Base-by-base conservation (phyloP, 495 filamentous ascomycete genomes). In the Melanomma pulvis-pyrius region DNA sequence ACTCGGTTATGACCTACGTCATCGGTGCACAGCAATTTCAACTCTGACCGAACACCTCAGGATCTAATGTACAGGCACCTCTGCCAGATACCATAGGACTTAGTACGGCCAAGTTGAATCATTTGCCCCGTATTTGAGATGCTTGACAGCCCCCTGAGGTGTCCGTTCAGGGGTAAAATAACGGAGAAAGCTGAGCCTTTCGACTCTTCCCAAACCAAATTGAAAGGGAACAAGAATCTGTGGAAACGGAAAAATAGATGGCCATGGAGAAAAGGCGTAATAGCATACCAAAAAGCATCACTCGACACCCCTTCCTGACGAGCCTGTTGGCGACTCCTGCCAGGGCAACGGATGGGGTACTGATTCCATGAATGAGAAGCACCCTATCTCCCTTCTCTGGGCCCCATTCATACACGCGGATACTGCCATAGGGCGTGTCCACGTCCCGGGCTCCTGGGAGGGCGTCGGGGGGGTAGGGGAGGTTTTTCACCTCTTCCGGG, bases 351-450 rank as follows among this genome's bases (percentile, higher is more conserved):
- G 88, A 90, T 1, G 93, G 90, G 0, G 90, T 98, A 54, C 85
- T 89, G 71, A 96, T 96, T 28, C 93, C 93, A 73, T 96, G 93
- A 22, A 97, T 77, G 24, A 96, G 78, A 36, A 97, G 70, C 0
- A 96, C 89, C 72, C 92, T 96, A 22, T 82, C 78, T 2, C 92
- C 93, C 54, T 85, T 75, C 60, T 87, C 84, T n/a, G 92, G 92
- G 9, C 93, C 93, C 81, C 87, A 96, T 82, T 98, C 93, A 73
- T 96, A 96, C 13, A 92, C 89, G 39, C 90, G 80, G 26, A 92
- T 88, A 26, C 82, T 86, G 22, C 93, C 93, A 69, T 93, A 96
- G 61, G 90, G 89, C 7, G 85, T 90, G 2, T 81, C 74, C 22
- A 96, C 88, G 77, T 92, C 86, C 44, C 91, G 81, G 6, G 79